Base-by-base conservation (phyloP, 768 basidiomycete species). In the Lepiota subincarnata region DNA sequence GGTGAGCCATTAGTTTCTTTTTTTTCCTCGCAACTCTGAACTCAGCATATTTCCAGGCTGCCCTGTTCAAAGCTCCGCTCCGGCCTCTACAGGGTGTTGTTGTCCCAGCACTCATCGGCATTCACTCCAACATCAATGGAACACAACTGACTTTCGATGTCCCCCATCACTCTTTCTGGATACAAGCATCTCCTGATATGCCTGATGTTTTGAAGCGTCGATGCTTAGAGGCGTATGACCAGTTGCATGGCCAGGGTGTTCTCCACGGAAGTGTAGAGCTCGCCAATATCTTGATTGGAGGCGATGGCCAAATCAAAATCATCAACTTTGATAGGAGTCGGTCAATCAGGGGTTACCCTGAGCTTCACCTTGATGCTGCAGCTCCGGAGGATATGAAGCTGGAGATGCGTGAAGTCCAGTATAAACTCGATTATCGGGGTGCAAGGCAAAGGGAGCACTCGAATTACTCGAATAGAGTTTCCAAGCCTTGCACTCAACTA, bases 151-250 rank as follows among this genome's bases (percentile, higher is more conserved):
- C 75, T 11, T 78, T 82, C 73, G 80, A 79, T 58, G 67, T 77
- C 13, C 84, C 84, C 0, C 81, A 85, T 58, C 68, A 66, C 13
- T 71, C 73, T 6, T 81, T 84, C 63, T 85, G 84, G 83, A 74
- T 82, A 55, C 77, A 84, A 57, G 80, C 85, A 12, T 79, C 75
- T 4, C 64, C 75, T 2, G 73, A 70, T 39, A 85, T 86, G 82
- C 81, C 83, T 3, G 58, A 68, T 16, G 59, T 72, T 10, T 65
- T 84, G 49, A 86, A 86, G 64, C 70, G 76, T 51, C 70, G 69
- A 28, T 76, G 79, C 53, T 63, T 86, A 8, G 70, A 70, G 3
- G 78, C 82, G 8, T 79, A 78, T 56, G 65, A 72, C 50, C 70
- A 74, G 56, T 62, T 82, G 10, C 80, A 82, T 59, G 66, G 68